A percentile compares a stretch with the other conserved stretches of the same genome.
phyloP scores from a whole-genome alignment of 2,329 filamentous ascomycete species.

The Clonostachys byssicola region DNA sequence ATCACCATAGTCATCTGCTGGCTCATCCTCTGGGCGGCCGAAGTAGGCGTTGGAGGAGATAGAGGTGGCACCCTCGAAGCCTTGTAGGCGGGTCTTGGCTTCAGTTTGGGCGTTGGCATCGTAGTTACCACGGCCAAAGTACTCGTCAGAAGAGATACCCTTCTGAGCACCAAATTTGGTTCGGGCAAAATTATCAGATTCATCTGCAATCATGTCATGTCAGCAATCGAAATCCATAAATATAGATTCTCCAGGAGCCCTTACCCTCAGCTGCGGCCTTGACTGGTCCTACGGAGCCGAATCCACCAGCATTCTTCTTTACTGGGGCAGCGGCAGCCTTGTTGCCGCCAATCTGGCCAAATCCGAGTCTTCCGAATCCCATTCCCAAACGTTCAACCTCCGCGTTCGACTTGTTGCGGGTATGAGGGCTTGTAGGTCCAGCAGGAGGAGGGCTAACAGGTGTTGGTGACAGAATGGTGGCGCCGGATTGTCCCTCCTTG shows the following conservation, averaged over 20 bases:
- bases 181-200: slow-evolving; percentile 79
- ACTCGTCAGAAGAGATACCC: slow-evolving; percentile 96
- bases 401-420: slow-evolving; percentile 60
- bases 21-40: slow-evolving; percentile 72
- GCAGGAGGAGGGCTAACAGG: slow-evolving; percentile 60
- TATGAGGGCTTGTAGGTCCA: slow-evolving; percentile 41
- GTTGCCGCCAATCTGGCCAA: slow-evolving; percentile 73
- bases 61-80: slow-evolving; percentile 86
- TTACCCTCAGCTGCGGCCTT: slow-evolving; percentile 67
- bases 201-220: slow-evolving; percentile 42
- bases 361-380: slow-evolving; percentile 80
- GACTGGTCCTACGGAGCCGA: slow-evolving; percentile 77
- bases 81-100: slow-evolving; percentile 81
- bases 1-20: slow-evolving; percentile 77
- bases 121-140: slow-evolving; percentile 87
- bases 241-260: slow-evolving; percentile 6
- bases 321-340: slow-evolving; percentile 47
- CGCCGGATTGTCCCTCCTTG: slow-evolving; percentile 35
- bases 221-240: background rate
- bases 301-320: slow-evolving; percentile 77
- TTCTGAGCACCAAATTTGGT: slow-evolving; percentile 90
- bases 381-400: slow-evolving; percentile 89
- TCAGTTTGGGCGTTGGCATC: slow-evolving; percentile 78
- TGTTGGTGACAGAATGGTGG: slow-evolving; percentile 67
- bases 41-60: slow-evolving; percentile 99